Conservation (phyloP, 169 alveolate species). For the Blepharisma undulans region DNA sequence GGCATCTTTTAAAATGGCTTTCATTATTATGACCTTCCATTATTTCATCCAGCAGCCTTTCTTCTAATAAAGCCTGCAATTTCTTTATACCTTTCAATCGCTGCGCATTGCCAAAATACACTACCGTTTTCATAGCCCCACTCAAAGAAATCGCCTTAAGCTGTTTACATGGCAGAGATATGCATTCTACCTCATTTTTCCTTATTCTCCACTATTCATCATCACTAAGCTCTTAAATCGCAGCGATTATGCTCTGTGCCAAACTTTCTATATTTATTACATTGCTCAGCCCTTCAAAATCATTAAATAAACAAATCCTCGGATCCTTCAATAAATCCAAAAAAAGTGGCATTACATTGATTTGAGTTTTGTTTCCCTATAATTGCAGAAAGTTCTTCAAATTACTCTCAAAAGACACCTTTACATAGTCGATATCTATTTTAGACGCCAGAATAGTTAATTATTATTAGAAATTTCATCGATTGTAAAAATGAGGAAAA, state of each 20-base stretch:
- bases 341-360: conserved; percentile 81
- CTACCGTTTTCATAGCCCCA: background rate
- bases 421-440: conserved; percentile 67
- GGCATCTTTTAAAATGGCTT: background rate
- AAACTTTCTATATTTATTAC: conserved; percentile 74
- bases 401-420: conserved; percentile 76
- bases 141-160: conserved; percentile 51
- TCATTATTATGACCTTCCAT: background rate
- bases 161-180: conserved; percentile 75
- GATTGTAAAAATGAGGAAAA: conserved; percentile 50
- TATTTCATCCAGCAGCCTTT: background rate
- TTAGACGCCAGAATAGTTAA: too few relatives aligned
- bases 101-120: background rate
- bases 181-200: conserved; percentile 69
- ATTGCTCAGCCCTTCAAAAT: conserved; percentile 66
- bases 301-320: conserved; percentile 73
- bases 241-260: conserved; percentile 78
- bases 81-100: background rate
- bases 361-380: conserved; percentile 71
- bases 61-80: background rate
- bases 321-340: conserved; percentile 75
- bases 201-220: conserved; percentile 88
- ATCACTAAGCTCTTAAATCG: conserved; percentile 70
- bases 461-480: conserved; percentile 70
- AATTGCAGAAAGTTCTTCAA: conserved; percentile 68